Conservation (phyloP, 2,329 filamentous ascomycete species). For the Ploettnerulaceae sp. region DNA sequence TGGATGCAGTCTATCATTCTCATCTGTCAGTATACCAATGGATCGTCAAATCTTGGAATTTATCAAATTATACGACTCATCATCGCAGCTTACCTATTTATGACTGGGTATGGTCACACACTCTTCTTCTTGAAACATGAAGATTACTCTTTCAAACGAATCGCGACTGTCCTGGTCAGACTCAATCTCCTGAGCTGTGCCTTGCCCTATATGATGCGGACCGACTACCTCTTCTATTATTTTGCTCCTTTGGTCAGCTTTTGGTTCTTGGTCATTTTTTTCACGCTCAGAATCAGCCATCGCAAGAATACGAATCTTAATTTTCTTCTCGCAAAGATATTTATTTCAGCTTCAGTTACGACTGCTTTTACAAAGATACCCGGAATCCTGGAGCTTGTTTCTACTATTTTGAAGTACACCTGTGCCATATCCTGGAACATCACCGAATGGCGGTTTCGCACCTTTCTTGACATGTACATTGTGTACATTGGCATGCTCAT, state of each 20-base stretch:
- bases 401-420: constrained; percentile 36
- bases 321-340: constrained; percentile 45
- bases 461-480: constrained; percentile 49
- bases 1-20: constrained; percentile 56
- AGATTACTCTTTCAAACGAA: constrained; percentile 51
- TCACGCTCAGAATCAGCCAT: constrained; percentile 43
- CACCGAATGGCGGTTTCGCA: constrained; percentile 45
- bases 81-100: constrained; percentile 55
- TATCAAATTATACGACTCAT: constrained; percentile 52
- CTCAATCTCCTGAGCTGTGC: constrained; percentile 51
- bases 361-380: constrained; percentile 36
- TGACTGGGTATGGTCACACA: constrained; percentile 58
- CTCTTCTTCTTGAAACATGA: constrained; percentile 51
- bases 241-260: constrained; percentile 55
- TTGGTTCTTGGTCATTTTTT: constrained; percentile 56
- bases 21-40: constrained; percentile 54
- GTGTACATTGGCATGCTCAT: constrained; percentile 52
- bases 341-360: constrained; percentile 40
- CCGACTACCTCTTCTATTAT: constrained; percentile 52
- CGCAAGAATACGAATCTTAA: constrained; percentile 40
- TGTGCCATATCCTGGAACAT: constrained; percentile 47
- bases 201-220: constrained; percentile 52
- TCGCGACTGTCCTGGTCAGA: constrained; percentile 49
- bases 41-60: constrained; percentile 44
- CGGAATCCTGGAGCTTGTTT: constrained; percentile 40